A percentile compares a stretch with the other conserved stretches of the same genome.
Evolutionary conservation across 495 filamentous ascomycete species (phyloP).

Genomic region (Oidiodendron maius): DNA sequence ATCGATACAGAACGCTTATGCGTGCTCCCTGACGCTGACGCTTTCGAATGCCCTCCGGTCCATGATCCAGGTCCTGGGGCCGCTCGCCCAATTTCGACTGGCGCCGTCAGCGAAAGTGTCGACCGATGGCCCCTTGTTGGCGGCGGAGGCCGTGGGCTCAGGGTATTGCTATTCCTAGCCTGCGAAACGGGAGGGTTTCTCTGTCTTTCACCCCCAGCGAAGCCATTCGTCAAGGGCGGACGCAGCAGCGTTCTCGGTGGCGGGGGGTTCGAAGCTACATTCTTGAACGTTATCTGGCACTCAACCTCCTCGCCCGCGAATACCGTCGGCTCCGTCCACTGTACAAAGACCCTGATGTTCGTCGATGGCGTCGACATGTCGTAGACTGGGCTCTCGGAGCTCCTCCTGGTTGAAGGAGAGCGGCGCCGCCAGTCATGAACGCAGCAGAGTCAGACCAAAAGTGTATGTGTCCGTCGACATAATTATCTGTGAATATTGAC

Average conservation of each 20-base stretch:
- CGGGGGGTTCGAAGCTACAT: slow-evolving; percentile 53
- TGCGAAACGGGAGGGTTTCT: slow-evolving; percentile 35
- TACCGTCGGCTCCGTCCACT: slow-evolving; percentile 84
- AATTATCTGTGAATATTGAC: slow-evolving; percentile 5
- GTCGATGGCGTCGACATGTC: slow-evolving; percentile 35
- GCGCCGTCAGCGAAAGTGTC: slow-evolving; percentile 51
- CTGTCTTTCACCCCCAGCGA: slow-evolving; percentile 31
- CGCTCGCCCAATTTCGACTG: slow-evolving; percentile 26
- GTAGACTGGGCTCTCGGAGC: not conserved
- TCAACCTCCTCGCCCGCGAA: slow-evolving; percentile 93
- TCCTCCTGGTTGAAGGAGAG: slow-evolving; percentile 22
- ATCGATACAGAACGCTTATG: slow-evolving; percentile 87
- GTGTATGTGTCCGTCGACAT: slow-evolving; percentile 10
- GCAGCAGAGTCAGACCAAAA: slow-evolving; percentile 10
- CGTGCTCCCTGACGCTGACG: slow-evolving; percentile 13
- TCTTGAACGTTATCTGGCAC: slow-evolving; percentile 94
- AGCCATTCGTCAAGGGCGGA: slow-evolving; percentile 30
- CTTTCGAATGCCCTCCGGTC: slow-evolving; percentile 12
- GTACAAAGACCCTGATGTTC: slow-evolving; percentile 90
- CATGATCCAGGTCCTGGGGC: slow-evolving; percentile 15
- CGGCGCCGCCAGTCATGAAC: slow-evolving; percentile 21
- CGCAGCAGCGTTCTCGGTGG: slow-evolving; percentile 41
- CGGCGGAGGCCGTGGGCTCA: slow-evolving; percentile 14
- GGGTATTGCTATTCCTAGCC: slow-evolving; percentile 23
- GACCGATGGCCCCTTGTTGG: slow-evolving; percentile 47